These are phyloP conservation scores for Mallotus japonicus DNA, from an alignment of 441 rosid genomes.

Conservation along the genomic window DNA sequence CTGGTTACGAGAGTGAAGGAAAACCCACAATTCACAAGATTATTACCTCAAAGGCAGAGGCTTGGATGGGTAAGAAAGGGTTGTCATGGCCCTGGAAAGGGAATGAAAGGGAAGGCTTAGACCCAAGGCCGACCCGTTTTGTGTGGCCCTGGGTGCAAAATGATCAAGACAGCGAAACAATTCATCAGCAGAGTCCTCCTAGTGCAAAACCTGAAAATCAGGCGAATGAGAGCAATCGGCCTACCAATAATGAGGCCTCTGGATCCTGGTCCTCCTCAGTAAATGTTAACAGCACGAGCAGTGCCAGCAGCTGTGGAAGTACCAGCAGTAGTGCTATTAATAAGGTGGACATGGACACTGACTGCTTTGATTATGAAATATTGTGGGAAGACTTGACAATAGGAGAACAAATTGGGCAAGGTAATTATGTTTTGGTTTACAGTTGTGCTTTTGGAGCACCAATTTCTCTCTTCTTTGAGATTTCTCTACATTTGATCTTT, in stretches of 20 bases:
- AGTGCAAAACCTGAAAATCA: conserved; percentile 46
- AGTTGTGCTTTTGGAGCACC: neutral
- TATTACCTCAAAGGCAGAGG: conserved; percentile 72
- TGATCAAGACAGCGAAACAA: conserved; percentile 53
- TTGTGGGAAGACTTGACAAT: conserved; percentile 88
- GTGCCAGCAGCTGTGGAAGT: conserved; percentile 87
- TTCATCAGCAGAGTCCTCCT: conserved; percentile 42
- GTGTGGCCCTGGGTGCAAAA: conserved; percentile 54
- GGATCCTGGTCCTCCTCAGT: conserved; percentile 81
- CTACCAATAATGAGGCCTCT: conserved; percentile 54
- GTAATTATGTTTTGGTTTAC: conserved; percentile 36
- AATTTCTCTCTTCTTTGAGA: neutral
- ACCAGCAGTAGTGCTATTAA: conserved; percentile 72
- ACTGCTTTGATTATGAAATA: conserved; percentile 80
- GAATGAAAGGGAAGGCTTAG: conserved; percentile 65
- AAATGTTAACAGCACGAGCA: conserved; percentile 81
- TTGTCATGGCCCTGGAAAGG: conserved; percentile 97
- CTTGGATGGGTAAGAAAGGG: conserved; percentile 81
- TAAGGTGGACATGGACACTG: conserved; percentile 62
- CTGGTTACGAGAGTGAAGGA: conserved; percentile 72
- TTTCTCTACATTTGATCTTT: conserved; percentile 10
- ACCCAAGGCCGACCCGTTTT: conserved; percentile 47
- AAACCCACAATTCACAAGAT: conserved; percentile 67
- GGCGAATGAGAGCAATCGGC: conserved; percentile 43
- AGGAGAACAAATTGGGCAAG: conserved; percentile 92